phyloP scores from a whole-genome alignment of 2,329 filamentous ascomycete species.

The Colletotrichum godetiae region DNA sequence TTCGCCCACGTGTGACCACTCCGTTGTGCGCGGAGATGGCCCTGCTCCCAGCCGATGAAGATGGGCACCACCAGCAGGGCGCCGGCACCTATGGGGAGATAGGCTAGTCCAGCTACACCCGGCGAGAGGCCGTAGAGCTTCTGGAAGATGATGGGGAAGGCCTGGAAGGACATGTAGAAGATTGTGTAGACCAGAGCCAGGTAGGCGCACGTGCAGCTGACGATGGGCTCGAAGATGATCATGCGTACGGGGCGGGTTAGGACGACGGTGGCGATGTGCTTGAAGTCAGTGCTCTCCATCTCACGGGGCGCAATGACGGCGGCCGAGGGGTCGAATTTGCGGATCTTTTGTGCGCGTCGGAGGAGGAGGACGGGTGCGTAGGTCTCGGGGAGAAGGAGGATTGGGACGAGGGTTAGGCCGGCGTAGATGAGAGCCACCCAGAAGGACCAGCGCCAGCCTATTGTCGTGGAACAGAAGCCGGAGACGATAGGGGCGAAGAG shows the following conservation, averaged over 20 bases:
- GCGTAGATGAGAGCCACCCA: slow-evolving; percentile 79
- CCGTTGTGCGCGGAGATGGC: slow-evolving; percentile 36
- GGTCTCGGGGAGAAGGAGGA: slow-evolving; percentile 75
- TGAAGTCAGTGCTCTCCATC: slow-evolving; percentile 66
- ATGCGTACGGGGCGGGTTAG: slow-evolving; percentile 79
- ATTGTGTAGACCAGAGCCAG: slow-evolving; percentile 76
- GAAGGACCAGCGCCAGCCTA: slow-evolving; percentile 78
- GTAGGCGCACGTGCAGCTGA: slow-evolving; percentile 76
- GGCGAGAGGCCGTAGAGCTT: slow-evolving; percentile 71
- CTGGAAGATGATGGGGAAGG: slow-evolving; percentile 78
- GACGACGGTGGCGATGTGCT: slow-evolving; percentile 74
- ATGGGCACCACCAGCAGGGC: slow-evolving; percentile 67
- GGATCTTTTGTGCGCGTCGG: slow-evolving; percentile 66
- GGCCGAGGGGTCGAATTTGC: slow-evolving; percentile 63
- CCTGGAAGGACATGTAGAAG: slow-evolving; percentile 80
- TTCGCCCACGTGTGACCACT: slow-evolving; percentile 65
- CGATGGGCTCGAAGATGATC: slow-evolving; percentile 78
- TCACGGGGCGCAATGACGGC: slow-evolving; percentile 71
- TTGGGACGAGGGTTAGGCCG: slow-evolving; percentile 67
- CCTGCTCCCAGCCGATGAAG: slow-evolving; percentile 68
- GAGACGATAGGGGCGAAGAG: slow-evolving; percentile 74
- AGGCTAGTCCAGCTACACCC: slow-evolving; percentile 74
- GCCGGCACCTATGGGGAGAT: slow-evolving; percentile 76
- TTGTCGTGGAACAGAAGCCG: slow-evolving; percentile 67
- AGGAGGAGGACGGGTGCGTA: slow-evolving; percentile 69